phyloP scores from a whole-genome alignment of 176 grass and related monocot species.

The Cymbopogon citratus region DNA sequence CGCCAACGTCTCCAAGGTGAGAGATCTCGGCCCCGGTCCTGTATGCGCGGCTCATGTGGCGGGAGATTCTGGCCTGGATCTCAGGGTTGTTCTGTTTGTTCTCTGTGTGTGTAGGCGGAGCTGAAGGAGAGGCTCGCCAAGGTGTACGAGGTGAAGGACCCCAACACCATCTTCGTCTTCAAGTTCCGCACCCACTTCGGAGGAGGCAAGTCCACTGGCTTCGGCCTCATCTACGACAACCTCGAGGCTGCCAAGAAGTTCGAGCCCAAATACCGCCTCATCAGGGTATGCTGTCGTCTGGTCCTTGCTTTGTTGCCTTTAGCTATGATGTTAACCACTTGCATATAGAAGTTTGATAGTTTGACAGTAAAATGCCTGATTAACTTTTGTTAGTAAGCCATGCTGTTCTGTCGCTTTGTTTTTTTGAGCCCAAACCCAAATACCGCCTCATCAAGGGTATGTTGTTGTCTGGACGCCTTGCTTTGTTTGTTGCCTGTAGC shows the following conservation, averaged over 20 bases:
- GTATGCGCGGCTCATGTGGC: not conserved
- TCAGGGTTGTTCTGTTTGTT: not conserved
- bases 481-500: too few relatives aligned
- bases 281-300: too few relatives aligned
- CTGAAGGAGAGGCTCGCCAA: slow-evolving; percentile 78
- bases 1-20: slow-evolving; percentile 85
- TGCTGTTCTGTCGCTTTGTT: too few relatives aligned
- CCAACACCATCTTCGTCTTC: slow-evolving; percentile 90
- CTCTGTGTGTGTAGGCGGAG: slow-evolving; percentile 39
- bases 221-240: slow-evolving; percentile 90
- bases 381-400: too few relatives aligned
- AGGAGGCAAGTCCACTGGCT: slow-evolving; percentile 88
- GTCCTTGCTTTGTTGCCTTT: too few relatives aligned
- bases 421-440: too few relatives aligned
- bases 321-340: too few relatives aligned
- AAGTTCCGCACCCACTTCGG: slow-evolving; percentile 98
- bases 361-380: too few relatives aligned
- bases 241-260: slow-evolving; percentile 77
- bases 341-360: too few relatives aligned
- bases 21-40: not conserved
- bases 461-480: too few relatives aligned
- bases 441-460: too few relatives aligned
- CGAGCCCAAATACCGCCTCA: slow-evolving; percentile 93
- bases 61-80: not conserved
- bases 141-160: slow-evolving; percentile 78